Base-by-base conservation (phyloP, 2,329 filamentous ascomycete genomes). In the Beauveria pseudobassiana region DNA sequence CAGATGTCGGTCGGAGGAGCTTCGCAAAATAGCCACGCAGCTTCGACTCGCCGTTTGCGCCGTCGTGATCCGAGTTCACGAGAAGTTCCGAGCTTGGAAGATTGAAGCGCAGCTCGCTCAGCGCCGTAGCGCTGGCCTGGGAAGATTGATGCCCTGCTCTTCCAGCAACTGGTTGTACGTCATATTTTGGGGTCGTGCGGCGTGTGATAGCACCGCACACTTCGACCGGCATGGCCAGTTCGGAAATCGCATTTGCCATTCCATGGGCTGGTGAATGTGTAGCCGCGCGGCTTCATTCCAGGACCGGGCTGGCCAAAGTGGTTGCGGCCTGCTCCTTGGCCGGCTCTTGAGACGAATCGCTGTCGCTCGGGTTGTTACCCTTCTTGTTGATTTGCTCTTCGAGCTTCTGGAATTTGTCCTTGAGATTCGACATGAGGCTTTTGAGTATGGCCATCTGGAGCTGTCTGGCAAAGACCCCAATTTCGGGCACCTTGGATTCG, bases 81-180 rank as follows among this genome's bases (percentile, higher is more conserved):
- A 83, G 62, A 14, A 40, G 42, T 38, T 84, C 79, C 18, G 76
- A 72, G 54, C 82, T 84, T 1, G 91, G 92, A 0, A 96, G 82
- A 71, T 96, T 96, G 79, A 96, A 97, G 20, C 93, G 86, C 63
- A 98, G 78, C 73, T 97, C 93, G 72, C 91, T 96, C 28, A 96
- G 84, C 1, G 78, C 63, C 20, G 81, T 77, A 6, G 70, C 14
- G 68, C 79, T 68, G 63, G 78, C 61, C 68, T 67, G 51, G 58
- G 42, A 5, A 68, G 64, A 22, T 67, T 64, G 3, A 73, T 64
- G 18, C 65, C 70, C 43, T 73, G 74, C 43, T 69, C 72, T 3
- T 72, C 72, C 0, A 78, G 76, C 1, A 81, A 71, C 1, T 80
- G 77, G 62, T 82, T 82, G 64, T 75, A 77, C 3, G 73, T 68